Conservation (phyloP, 202 grass and related monocot genomes). For the Musa balbisiana region DNA sequence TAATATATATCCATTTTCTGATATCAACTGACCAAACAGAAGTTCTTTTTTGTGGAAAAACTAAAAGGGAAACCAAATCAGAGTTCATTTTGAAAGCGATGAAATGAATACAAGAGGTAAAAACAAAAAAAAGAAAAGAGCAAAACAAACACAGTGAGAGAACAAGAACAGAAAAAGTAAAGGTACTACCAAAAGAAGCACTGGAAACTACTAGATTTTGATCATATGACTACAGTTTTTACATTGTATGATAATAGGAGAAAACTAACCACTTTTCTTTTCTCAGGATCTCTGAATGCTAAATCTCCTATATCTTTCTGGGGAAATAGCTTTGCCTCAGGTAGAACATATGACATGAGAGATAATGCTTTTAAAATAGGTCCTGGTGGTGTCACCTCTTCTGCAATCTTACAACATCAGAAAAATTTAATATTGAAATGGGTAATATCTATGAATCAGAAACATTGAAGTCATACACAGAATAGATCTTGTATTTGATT, state of each 20-base stretch:
- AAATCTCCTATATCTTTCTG: conserved; percentile 93
- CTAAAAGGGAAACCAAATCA: no score
- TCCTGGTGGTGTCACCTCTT: conserved; percentile 83
- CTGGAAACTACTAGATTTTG: background rate
- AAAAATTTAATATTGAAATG: background rate
- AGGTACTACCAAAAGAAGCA: background rate
- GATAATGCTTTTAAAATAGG: conserved; percentile 62
- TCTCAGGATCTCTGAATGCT: conserved; percentile 74
- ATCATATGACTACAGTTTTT: background rate
- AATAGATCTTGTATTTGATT: background rate
- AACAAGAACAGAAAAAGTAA: background rate
- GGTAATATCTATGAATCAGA: no score
- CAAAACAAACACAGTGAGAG: background rate
- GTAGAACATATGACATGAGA: conserved; percentile 82
- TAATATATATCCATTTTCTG: background rate
- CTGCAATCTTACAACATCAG: conserved; percentile 81
- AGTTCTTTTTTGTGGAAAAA: background rate
- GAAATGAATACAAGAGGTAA: background rate
- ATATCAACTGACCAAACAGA: background rate
- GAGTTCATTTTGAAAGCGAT: no score
- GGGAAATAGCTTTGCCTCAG: conserved; percentile 87
- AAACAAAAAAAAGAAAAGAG: background rate
- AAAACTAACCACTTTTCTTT: conserved; percentile 76
- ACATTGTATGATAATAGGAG: conserved; percentile 4
- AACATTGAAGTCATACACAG: background rate